Evolutionary conservation across 2,329 filamentous ascomycete species (phyloP).

Genomic region (Arachnomyces sp.): DNA sequence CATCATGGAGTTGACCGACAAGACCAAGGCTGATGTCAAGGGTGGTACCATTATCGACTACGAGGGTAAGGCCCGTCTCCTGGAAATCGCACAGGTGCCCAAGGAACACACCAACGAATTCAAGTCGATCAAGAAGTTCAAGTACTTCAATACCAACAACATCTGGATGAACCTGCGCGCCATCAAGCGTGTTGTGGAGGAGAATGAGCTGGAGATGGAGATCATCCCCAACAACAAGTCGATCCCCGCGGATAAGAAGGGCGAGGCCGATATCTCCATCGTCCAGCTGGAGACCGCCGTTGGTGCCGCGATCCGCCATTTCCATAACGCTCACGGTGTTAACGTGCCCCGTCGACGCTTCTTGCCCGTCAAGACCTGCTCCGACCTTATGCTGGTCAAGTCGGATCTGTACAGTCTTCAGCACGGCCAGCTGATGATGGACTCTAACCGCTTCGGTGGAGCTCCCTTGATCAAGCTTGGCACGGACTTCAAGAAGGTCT

Average conservation of each 20-base stretch:
- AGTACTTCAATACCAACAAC: slow-evolving; percentile 99
- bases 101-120: slow-evolving; percentile 99
- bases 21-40: slow-evolving; percentile 99
- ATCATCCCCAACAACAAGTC: slow-evolving; percentile 99
- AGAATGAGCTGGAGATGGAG: slow-evolving; percentile 97
- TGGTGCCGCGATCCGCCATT: slow-evolving; percentile 96
- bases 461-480: slow-evolving; percentile 98
- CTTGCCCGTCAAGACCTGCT: slow-evolving; percentile 99
- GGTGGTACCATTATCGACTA: slow-evolving; percentile 99
- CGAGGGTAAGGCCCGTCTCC: slow-evolving; percentile 89
- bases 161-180: slow-evolving; percentile 98
- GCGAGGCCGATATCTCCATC: slow-evolving; percentile 94
- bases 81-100: slow-evolving; percentile 98
- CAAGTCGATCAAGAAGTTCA: slow-evolving; percentile 99
- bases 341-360: slow-evolving; percentile 96
- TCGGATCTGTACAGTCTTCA: slow-evolving; percentile 97
- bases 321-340: slow-evolving; percentile 96
- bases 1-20: slow-evolving; percentile 99
- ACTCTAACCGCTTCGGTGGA: slow-evolving; percentile 90
- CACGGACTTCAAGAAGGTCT: slow-evolving; percentile 99
- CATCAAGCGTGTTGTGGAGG: slow-evolving; percentile 97
- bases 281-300: slow-evolving; percentile 98
- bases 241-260: slow-evolving; percentile 98
- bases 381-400: slow-evolving; percentile 98
- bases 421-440: slow-evolving; percentile 96